A percentile compares a stretch with the other conserved stretches of the same genome.
phyloP scores from a whole-genome alignment of 2,329 filamentous ascomycete species.

The Talaromyces sp. region DNA sequence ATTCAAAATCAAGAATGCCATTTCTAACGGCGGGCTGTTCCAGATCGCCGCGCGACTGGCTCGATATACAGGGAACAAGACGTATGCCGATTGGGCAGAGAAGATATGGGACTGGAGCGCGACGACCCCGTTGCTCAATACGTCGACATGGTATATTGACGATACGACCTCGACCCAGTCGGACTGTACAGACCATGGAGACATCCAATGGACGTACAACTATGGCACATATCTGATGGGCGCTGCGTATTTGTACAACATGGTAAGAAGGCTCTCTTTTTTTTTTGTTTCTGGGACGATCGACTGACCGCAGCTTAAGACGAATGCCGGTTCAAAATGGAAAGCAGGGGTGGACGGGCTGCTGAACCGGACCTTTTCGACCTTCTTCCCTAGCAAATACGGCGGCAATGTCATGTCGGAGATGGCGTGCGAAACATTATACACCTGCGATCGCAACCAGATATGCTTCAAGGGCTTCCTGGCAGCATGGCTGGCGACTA shows the following conservation, averaged over 20 bases:
- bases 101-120: slow-evolving; percentile 57
- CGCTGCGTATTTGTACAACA: slow-evolving; percentile 53
- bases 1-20: slow-evolving; percentile 53
- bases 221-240: slow-evolving; percentile 52
- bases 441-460: slow-evolving; percentile 66
- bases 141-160: slow-evolving; percentile 49
- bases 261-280: slow-evolving; percentile 28
- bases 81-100: slow-evolving; percentile 73
- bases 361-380: slow-evolving; percentile 41
- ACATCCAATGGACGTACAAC: slow-evolving; percentile 55
- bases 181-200: slow-evolving; percentile 47
- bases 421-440: slow-evolving; percentile 57
- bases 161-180: slow-evolving; percentile 46
- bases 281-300: slow-evolving; percentile 10
- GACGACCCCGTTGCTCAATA: slow-evolving; percentile 46
- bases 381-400: slow-evolving; percentile 47
- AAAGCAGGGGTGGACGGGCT: slow-evolving; percentile 52
- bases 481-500: slow-evolving; percentile 59
- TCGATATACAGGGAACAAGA: slow-evolving; percentile 70
- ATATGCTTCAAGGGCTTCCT: slow-evolving; percentile 67
- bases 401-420: slow-evolving; percentile 57
- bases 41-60: slow-evolving; percentile 62
- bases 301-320: slow-evolving; percentile 21
- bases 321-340: slow-evolving; percentile 48
- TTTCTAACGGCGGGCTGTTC: slow-evolving; percentile 54